Conservation (phyloP, 768 basidiomycete species). For the Pholiota conissans region DNA sequence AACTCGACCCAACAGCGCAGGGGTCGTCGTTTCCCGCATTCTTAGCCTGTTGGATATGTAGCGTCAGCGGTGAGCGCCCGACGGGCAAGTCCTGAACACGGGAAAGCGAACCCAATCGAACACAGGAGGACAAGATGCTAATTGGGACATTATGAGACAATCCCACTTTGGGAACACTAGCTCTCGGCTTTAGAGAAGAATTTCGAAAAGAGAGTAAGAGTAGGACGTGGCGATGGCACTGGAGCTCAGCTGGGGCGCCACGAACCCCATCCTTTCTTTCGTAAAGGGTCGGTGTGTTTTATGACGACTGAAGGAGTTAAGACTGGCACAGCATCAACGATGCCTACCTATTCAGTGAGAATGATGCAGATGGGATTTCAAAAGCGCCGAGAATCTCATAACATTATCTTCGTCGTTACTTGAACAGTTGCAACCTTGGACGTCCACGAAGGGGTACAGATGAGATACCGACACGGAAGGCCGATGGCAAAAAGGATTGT, state of each 20-base stretch:
- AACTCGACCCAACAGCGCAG: slow-evolving; percentile 12
- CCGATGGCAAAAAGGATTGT: too few species aligned
- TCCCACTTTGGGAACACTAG: not conserved
- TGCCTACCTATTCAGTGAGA: not conserved
- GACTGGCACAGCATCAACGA: not conserved
- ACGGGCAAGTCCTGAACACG: not conserved
- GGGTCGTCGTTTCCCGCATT: slow-evolving; percentile 14
- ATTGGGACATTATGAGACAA: not conserved
- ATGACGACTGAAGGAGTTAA: not conserved
- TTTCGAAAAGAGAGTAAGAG: not conserved
- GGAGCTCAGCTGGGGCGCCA: not conserved
- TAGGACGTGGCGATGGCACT: not conserved
- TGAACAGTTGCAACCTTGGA: too few species aligned
- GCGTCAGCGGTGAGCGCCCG: not conserved
- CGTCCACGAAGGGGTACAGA: too few species aligned
- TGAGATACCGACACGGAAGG: too few species aligned
- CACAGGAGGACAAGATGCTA: not conserved
- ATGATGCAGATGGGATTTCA: not conserved
- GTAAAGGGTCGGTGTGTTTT: not conserved
- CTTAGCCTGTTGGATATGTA: slow-evolving; percentile 5
- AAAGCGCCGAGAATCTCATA: not conserved
- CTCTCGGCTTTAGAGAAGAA: not conserved
- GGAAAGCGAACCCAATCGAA: not conserved
- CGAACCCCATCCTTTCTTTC: not conserved
- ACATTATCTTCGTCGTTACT: not conserved